Conservation (phyloP, 1,284 basidiomycete species). For the Ganoderma sp. region DNA sequence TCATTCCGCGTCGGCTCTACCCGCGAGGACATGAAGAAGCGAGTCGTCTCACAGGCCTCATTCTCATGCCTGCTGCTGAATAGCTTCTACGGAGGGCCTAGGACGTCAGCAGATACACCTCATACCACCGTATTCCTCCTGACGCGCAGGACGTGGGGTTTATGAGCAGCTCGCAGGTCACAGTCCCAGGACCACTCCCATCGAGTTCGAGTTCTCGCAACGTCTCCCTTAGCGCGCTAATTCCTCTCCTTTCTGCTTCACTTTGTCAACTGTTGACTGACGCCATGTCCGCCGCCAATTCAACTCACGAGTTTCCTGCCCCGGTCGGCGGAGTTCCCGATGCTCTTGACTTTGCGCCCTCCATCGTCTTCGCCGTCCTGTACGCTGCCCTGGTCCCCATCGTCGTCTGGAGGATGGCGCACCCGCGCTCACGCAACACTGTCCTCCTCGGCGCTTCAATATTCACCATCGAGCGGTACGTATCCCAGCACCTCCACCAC, state of each 20-base stretch:
- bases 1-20: not conserved
- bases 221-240: not conserved
- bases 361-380: constrained; percentile 21
- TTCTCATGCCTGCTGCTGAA: not conserved
- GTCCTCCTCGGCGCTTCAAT: constrained; percentile 25
- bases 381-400: constrained; percentile 30
- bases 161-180: not conserved
- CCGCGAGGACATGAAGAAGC: not conserved
- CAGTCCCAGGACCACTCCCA: not conserved
- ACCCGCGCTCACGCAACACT: constrained; percentile 23
- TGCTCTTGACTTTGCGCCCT: not conserved
- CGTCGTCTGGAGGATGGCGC: constrained; percentile 24
- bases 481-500: not conserved
- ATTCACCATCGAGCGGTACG: constrained; percentile 33
- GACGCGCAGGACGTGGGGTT: not conserved
- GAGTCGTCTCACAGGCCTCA: not conserved
- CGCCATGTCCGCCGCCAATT: not conserved
- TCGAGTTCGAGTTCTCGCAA: not conserved
- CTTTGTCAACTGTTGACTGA: not conserved
- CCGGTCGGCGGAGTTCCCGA: constrained; percentile 8
- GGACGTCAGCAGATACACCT: no score
- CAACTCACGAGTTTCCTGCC: constrained; percentile 8
- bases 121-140: not conserved
- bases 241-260: not conserved
- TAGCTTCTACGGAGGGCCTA: no score